A percentile compares a stretch with the other conserved stretches of the same genome.
Evolutionary conservation across 2,329 filamentous ascomycete genomes (phyloP).

Genomic region (Colletotrichum liaoningense): DNA sequence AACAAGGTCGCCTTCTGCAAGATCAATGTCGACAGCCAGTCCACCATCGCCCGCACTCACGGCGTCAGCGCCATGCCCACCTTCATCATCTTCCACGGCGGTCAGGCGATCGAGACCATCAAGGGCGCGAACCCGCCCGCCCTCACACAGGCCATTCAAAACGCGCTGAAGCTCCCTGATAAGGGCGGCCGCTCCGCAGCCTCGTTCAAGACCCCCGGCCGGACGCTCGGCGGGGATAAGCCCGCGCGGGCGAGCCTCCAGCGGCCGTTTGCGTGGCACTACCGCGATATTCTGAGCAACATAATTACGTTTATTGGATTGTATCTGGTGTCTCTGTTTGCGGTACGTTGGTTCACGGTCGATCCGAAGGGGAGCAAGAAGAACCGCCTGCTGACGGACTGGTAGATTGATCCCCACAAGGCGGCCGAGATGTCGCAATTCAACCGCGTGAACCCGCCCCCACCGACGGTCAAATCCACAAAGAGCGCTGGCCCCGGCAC

Average conservation of each 20-base stretch:
- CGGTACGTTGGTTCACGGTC: slow-evolving; percentile 54
- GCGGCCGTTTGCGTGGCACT: slow-evolving; percentile 43
- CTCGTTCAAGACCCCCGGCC: slow-evolving; percentile 65
- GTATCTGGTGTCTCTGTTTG: slow-evolving; percentile 71
- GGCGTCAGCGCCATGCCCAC: slow-evolving; percentile 91
- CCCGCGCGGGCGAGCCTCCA: slow-evolving; percentile 35
- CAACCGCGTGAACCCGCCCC: slow-evolving; percentile 60
- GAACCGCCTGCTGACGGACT: slow-evolving; percentile 25
- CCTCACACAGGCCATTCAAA: slow-evolving; percentile 81
- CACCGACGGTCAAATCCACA: slow-evolving; percentile 38
- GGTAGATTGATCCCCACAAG: slow-evolving; percentile 70
- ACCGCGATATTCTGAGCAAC: slow-evolving; percentile 59
- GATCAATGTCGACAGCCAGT: slow-evolving; percentile 88
- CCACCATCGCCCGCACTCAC: slow-evolving; percentile 81
- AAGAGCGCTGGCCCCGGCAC: slow-evolving; percentile 26
- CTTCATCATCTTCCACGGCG: slow-evolving; percentile 89
- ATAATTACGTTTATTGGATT: slow-evolving; percentile 69
- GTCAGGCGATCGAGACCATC: slow-evolving; percentile 79
- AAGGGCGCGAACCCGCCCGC: slow-evolving; percentile 83
- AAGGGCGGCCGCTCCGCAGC: slow-evolving; percentile 55
- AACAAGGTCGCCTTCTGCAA: slow-evolving; percentile 90
- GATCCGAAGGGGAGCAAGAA: neutral
- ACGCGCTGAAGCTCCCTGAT: slow-evolving; percentile 67
- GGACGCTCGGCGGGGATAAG: slow-evolving; percentile 63
- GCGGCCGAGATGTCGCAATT: slow-evolving; percentile 70